A percentile compares a stretch with the other conserved stretches of the same genome.
Evolutionary conservation across 805 yeast genomes (phyloP).

Genomic region (Yarrowia sp.): DNA sequence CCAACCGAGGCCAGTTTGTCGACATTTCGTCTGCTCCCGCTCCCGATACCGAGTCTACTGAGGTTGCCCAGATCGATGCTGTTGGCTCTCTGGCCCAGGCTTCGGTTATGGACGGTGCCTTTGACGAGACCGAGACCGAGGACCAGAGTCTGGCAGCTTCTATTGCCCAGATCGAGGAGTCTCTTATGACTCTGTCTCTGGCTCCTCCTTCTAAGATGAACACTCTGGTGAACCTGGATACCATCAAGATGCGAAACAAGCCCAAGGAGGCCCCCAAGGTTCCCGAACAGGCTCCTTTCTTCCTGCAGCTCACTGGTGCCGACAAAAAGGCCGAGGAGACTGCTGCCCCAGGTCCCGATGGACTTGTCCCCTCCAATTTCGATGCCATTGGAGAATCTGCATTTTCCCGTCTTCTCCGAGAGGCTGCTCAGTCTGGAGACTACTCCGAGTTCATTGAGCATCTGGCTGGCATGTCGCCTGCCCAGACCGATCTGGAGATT

Average conservation of each 20-base stretch:
- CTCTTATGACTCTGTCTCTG: conserved; percentile 67
- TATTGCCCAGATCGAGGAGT: conserved; percentile 59
- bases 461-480: conserved; percentile 63
- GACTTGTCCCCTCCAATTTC: conserved; percentile 18
- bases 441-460: conserved; percentile 51
- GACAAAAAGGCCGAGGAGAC: conserved; percentile 36
- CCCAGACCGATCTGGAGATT: conserved; percentile 79
- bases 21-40: conserved; percentile 67
- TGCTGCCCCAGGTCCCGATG: conserved; percentile 36
- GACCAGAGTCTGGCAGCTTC: conserved; percentile 37
- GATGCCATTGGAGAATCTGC: conserved; percentile 59
- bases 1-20: conserved; percentile 82
- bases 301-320: conserved; percentile 61
- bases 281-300: conserved; percentile 78
- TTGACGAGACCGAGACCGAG: conserved; percentile 43
- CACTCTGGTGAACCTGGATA: conserved; percentile 76
- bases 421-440: conserved; percentile 43
- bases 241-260: conserved; percentile 79
- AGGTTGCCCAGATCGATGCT: conserved; percentile 43
- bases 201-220: conserved; percentile 76
- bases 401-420: conserved; percentile 64
- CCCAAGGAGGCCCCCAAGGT: conserved; percentile 86
- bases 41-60: conserved; percentile 53
- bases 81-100: conserved; percentile 12
- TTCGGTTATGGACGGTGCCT: conserved; percentile 52